Evolutionary conservation across 2,329 filamentous ascomycete genomes (phyloP).

Genomic region (Rosellinia necatrix): DNA sequence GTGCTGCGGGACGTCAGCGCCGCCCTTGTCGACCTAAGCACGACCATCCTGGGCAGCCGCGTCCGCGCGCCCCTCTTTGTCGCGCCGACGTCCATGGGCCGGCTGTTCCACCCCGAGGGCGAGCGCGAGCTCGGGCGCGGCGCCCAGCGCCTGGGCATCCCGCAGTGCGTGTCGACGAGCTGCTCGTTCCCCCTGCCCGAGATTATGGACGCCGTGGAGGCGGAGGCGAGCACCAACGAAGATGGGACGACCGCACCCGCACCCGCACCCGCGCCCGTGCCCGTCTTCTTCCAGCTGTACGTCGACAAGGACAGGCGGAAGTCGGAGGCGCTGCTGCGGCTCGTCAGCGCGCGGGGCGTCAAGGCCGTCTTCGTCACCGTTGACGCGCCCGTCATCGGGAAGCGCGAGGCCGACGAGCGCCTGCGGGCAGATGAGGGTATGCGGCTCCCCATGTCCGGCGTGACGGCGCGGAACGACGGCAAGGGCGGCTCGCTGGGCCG

Average conservation of each 20-base stretch:
- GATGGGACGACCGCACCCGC: too few relatives aligned
- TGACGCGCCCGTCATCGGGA: slow-evolving; percentile 61
- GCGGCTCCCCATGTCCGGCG: slow-evolving; percentile 54
- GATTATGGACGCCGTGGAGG: slow-evolving; percentile 48
- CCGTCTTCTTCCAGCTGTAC: slow-evolving; percentile 63
- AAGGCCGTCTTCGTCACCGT: slow-evolving; percentile 63
- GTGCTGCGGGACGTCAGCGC: slow-evolving; percentile 49
- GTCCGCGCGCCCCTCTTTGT: slow-evolving; percentile 65
- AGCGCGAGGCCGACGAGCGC: slow-evolving; percentile 55
- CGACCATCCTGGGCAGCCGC: slow-evolving; percentile 58
- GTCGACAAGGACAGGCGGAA: slow-evolving; percentile 60
- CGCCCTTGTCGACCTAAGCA: slow-evolving; percentile 54
- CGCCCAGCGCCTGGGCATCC: slow-evolving; percentile 54
- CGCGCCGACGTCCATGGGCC: slow-evolving; percentile 67
- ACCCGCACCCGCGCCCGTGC: slow-evolving; percentile 18
- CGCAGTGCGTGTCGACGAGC: slow-evolving; percentile 66
- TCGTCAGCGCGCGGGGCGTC: slow-evolving; percentile 52
- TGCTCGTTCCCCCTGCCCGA: slow-evolving; percentile 63
- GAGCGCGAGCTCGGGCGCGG: slow-evolving; percentile 62
- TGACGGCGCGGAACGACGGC: slow-evolving; percentile 54
- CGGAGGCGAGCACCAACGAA: slow-evolving; percentile 28
- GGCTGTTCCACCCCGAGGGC: slow-evolving; percentile 66
- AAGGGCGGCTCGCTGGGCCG: slow-evolving; percentile 61
- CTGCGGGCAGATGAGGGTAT: slow-evolving; percentile 53
- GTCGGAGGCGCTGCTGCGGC: slow-evolving; percentile 53